Evolutionary conservation across 805 yeast genomes (phyloP).

Genomic region (Metschnikowia shivogae): DNA sequence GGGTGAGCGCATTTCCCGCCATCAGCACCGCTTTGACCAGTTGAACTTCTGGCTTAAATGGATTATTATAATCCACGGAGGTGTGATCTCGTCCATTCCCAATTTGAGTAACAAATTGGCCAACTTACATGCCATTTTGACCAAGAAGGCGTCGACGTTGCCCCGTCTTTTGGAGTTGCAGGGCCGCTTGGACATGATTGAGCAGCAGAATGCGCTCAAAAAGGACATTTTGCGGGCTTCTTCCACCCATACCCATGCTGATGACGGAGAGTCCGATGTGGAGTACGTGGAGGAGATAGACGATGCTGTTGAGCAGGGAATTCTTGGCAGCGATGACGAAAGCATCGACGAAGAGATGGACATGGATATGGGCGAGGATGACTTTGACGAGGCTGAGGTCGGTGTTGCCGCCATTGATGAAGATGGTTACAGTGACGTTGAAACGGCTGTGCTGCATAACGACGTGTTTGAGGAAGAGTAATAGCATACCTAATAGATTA

Average conservation of each 20-base stretch:
- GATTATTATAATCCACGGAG: slow-evolving; percentile 53
- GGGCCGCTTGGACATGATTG: slow-evolving; percentile 46
- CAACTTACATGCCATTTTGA: slow-evolving; percentile 44
- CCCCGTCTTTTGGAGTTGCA: slow-evolving; percentile 49
- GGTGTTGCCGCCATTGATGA: slow-evolving; percentile 13
- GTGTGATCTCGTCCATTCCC: slow-evolving; percentile 44
- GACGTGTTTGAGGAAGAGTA: slow-evolving; percentile 13
- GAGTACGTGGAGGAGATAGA: slow-evolving; percentile 70
- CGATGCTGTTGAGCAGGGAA: slow-evolving; percentile 35
- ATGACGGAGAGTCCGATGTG: slow-evolving; percentile 46
- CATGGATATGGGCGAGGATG: slow-evolving; percentile 8
- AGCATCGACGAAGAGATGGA: slow-evolving; percentile 10
- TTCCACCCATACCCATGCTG: slow-evolving; percentile 20
- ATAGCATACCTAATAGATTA: slow-evolving; percentile 2
- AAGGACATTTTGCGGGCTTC: slow-evolving; percentile 33
- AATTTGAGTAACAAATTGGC: slow-evolving; percentile 41
- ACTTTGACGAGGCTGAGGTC: slow-evolving; percentile 7
- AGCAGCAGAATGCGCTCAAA: slow-evolving; percentile 41
- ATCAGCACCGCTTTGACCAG: slow-evolving; percentile 46
- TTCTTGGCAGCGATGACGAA: slow-evolving; percentile 18
- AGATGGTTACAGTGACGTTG: slow-evolving; percentile 18
- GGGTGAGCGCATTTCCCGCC: slow-evolving; percentile 50
- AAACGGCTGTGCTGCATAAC: slow-evolving; percentile 16
- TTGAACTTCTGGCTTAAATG: slow-evolving; percentile 54
- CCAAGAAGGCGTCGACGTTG: slow-evolving; percentile 45